Percentiles rank a stretch among this genome's conserved stretches.
Evolutionary conservation across 148 eudicot genomes (phyloP).

Genomic region (Fagopyrum homotropicum): DNA sequence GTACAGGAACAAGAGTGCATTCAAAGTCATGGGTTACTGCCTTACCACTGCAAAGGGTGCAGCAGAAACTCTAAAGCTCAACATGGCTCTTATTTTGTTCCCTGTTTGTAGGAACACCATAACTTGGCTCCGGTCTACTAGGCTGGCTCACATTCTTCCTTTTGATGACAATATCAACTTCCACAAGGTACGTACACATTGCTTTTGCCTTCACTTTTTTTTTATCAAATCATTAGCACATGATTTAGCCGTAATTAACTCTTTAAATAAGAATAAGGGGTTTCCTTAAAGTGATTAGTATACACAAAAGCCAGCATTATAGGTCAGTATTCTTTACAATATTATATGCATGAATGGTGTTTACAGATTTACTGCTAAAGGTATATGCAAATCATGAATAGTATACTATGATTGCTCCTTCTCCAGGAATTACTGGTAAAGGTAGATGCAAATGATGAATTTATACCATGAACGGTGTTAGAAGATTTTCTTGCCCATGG

Average conservation of each 20-base stretch:
- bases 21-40: conserved; percentile 88
- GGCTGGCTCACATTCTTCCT: conserved; percentile 57
- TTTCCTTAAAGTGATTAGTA: neutral
- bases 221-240: conserved; percentile 4
- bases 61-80: conserved; percentile 86
- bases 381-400: neutral
- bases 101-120: conserved; percentile 94
- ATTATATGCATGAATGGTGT: no score
- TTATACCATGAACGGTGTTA: no score
- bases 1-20: conserved; percentile 68
- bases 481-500: neutral
- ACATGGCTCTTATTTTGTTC: conserved; percentile 83
- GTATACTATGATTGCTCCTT: neutral
- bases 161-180: conserved; percentile 97
- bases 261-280: neutral
- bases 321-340: neutral
- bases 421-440: neutral
- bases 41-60: conserved; percentile 93
- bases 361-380: no score
- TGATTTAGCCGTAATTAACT: neutral
- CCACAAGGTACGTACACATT: conserved; percentile 61
- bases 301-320: neutral
- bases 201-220: conserved; percentile 8
- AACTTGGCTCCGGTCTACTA: conserved; percentile 92
- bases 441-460: no score